phyloP scores from a whole-genome alignment of 139 green algal genomes.

The Eudorina sp. region DNA sequence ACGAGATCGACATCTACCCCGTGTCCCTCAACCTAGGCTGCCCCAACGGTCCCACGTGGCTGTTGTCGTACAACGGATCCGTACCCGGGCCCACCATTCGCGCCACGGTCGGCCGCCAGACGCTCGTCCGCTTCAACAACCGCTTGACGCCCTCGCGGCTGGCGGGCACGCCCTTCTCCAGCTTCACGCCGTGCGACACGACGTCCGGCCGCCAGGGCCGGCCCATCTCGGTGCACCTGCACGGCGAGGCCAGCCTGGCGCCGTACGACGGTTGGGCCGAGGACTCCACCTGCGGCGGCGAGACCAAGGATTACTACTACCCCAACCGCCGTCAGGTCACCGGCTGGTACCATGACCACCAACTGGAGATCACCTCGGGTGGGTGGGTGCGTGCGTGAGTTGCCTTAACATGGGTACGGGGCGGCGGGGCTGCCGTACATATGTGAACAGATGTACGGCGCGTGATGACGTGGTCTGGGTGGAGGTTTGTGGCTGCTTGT shows the following conservation, averaged over 20 bases:
- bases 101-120: conserved; percentile 4
- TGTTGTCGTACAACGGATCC: conserved; percentile 19
- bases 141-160: background rate
- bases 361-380: conserved; percentile 21
- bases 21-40: background rate
- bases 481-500: no score
- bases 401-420: no score
- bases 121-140: conserved; percentile 34
- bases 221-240: conserved; percentile 13
- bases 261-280: conserved; percentile 35
- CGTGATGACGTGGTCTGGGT: no score
- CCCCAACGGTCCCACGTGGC: background rate
- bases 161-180: background rate
- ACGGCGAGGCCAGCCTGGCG: background rate
- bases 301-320: conserved; percentile 45
- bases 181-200: background rate
- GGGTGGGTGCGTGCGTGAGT: background rate
- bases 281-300: conserved; percentile 4
- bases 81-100: conserved; percentile 16
- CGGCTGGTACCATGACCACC: conserved; percentile 39
- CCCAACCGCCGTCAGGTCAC: background rate
- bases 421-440: no score
- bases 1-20: background rate
- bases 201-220: conserved; percentile 9
- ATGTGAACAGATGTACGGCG: no score